A percentile compares a stretch with the other conserved stretches of the same genome.
phyloP scores from a whole-genome alignment of 2,329 filamentous ascomycete species.

The Aspergillus sergii region DNA sequence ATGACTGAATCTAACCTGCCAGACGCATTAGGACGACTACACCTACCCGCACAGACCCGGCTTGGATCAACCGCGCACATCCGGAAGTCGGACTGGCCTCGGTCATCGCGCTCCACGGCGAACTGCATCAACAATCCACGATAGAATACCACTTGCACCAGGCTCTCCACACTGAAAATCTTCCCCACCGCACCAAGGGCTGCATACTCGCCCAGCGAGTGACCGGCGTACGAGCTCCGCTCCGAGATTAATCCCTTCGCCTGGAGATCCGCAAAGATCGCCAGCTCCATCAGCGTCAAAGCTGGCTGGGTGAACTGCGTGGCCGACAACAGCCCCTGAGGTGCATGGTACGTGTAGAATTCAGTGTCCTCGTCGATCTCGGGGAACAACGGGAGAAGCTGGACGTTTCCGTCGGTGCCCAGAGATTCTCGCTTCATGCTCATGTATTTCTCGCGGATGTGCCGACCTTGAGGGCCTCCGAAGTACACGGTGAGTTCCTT shows the following conservation, averaged over 20 bases:
- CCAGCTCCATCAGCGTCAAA: constrained; percentile 98
- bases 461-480: constrained; percentile 93
- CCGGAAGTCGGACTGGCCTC: constrained; percentile 93
- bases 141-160: constrained; percentile 99
- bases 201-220: constrained; percentile 98
- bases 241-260: constrained; percentile 92
- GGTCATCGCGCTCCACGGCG: constrained; percentile 91
- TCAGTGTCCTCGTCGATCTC: constrained; percentile 90
- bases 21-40: too few species aligned
- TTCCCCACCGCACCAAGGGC: constrained; percentile 93
- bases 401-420: constrained; percentile 84
- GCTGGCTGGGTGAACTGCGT: constrained; percentile 99
- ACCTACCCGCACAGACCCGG: constrained; percentile 60
- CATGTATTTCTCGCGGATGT: constrained; percentile 99
- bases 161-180: constrained; percentile 97
- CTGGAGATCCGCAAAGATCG: constrained; percentile 98
- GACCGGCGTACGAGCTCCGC: constrained; percentile 95
- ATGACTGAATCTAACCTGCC: too few species aligned
- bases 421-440: constrained; percentile 99
- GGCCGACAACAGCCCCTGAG: constrained; percentile 89
- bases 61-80: constrained; percentile 99
- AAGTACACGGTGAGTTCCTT: constrained; percentile 99
- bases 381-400: constrained; percentile 99
- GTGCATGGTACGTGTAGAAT: constrained; percentile 96
- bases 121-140: constrained; percentile 99